These are phyloP conservation scores for Podospora pseudopauciseta DNA, from an alignment of 495 filamentous ascomycete genomes.

Conservation along the genomic window DNA sequence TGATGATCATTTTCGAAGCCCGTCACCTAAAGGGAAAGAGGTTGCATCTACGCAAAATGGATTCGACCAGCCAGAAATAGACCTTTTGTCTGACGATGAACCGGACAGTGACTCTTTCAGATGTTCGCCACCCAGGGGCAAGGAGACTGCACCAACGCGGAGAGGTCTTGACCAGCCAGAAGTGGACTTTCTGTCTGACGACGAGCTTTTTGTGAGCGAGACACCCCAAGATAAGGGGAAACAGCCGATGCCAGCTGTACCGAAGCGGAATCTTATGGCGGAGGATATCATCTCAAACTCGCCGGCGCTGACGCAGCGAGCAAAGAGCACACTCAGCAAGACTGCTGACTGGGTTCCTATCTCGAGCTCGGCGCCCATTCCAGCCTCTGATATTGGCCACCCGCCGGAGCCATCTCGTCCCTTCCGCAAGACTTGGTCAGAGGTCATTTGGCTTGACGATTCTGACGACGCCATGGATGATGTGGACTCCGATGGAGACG, in stretches of 20 bases:
- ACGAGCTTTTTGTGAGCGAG: not conserved
- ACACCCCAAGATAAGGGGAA: not conserved
- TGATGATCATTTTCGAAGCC: not conserved
- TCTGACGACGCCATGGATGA: conserved; percentile 27
- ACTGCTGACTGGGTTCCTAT: conserved; percentile 45
- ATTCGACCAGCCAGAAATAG: not conserved
- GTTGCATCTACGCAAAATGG: not conserved
- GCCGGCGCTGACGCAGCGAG: not conserved
- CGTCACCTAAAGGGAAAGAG: not conserved
- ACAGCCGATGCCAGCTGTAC: not conserved
- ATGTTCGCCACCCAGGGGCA: not conserved
- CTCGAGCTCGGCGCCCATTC: conserved; percentile 45
- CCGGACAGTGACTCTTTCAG: not conserved
- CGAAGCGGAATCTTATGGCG: not conserved
- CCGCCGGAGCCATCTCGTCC: conserved; percentile 1
- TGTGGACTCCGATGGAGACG: conserved; percentile 24
- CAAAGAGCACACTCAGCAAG: conserved; percentile 15
- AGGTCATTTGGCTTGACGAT: conserved; percentile 28
- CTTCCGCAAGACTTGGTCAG: conserved; percentile 20
- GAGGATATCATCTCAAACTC: conserved; percentile 11
- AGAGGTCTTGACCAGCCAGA: not conserved
- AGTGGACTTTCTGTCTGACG: not conserved
- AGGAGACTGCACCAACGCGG: not conserved
- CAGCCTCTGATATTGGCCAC: conserved; percentile 12
- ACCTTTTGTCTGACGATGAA: not conserved